Evolutionary conservation across 1,139 yeast species (phyloP).

Genomic region (Scheffersomyces insectosa): DNA sequence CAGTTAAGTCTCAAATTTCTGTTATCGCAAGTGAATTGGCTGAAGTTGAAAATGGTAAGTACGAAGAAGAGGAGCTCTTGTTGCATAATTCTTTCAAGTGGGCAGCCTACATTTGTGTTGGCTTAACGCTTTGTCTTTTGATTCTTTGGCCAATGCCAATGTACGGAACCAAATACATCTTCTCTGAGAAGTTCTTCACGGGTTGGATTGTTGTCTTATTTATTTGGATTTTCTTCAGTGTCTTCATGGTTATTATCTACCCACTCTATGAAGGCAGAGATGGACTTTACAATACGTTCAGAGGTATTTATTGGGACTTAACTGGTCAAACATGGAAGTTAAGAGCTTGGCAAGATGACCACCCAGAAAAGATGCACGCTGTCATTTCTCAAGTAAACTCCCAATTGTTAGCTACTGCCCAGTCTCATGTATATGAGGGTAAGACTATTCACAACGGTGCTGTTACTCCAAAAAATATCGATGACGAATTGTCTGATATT

Average conservation of each 20-base stretch:
- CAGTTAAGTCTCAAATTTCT: constrained; percentile 37
- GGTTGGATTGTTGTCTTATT: constrained; percentile 82
- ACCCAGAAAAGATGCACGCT: constrained; percentile 72
- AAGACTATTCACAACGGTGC: constrained; percentile 22
- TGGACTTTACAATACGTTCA: constrained; percentile 59
- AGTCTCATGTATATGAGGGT: constrained; percentile 31
- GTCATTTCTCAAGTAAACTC: constrained; percentile 59
- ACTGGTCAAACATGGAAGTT: constrained; percentile 74
- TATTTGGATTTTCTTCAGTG: constrained; percentile 66
- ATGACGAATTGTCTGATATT: constrained; percentile 20
- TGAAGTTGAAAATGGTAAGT: constrained; percentile 28
- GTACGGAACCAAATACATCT: constrained; percentile 74
- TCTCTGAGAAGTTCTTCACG: constrained; percentile 70
- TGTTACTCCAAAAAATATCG: constrained; percentile 24
- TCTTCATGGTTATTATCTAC: constrained; percentile 55
- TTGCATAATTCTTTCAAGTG: constrained; percentile 53
- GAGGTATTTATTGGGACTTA: constrained; percentile 84
- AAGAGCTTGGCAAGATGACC: constrained; percentile 66
- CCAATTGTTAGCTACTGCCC: constrained; percentile 27
- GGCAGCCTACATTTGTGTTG: constrained; percentile 56
- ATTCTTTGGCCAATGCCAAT: constrained; percentile 88
- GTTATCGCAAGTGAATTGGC: constrained; percentile 48
- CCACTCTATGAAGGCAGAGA: constrained; percentile 71
- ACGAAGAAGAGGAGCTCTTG: constrained; percentile 44
- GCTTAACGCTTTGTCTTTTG: constrained; percentile 59